These are phyloP conservation scores for Calycina herbarum DNA, from an alignment of 2,329 filamentous ascomycete species.

Conservation along the genomic window DNA sequence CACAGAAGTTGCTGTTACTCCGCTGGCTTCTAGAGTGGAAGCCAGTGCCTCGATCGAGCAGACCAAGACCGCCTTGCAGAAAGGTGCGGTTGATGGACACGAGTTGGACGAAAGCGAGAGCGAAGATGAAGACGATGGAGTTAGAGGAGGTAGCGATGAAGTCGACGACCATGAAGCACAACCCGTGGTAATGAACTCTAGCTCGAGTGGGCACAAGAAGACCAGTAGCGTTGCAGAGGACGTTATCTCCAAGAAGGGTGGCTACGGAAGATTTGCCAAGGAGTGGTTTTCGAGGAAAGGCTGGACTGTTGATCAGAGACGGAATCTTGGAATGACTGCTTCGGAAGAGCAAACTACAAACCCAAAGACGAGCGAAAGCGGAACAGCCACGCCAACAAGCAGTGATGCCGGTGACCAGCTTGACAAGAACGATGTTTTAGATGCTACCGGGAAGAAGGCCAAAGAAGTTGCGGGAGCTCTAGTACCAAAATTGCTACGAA, in stretches of 20 bases:
- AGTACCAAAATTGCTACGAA: conserved; percentile 81
- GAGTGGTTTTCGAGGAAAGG: conserved; percentile 88
- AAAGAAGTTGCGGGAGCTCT: conserved; percentile 43
- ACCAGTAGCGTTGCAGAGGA: conserved; percentile 76
- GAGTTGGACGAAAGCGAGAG: conserved; percentile 43
- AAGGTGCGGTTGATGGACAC: conserved; percentile 37
- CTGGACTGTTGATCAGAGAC: conserved; percentile 71
- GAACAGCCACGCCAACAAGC: not conserved
- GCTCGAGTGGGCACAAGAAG: conserved; percentile 25
- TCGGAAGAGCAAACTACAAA: conserved; percentile 29
- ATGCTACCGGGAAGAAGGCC: conserved; percentile 14
- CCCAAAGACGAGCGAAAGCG: conserved; percentile 37
- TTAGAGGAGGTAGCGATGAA: conserved; percentile 40
- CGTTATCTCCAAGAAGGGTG: conserved; percentile 78
- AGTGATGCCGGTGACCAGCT: not conserved
- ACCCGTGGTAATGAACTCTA: conserved; percentile 7
- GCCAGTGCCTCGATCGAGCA: conserved; percentile 70
- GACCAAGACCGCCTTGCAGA: conserved; percentile 51
- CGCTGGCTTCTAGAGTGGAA: conserved; percentile 73
- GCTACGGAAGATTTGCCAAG: conserved; percentile 85
- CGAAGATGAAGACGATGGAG: conserved; percentile 45
- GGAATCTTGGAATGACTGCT: conserved; percentile 66
- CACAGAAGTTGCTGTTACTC: conserved; percentile 88
- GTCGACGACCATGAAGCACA: conserved; percentile 43
- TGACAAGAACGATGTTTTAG: conserved; percentile 12